These are phyloP conservation scores for Monosporascus sp. DNA, from an alignment of 2,329 filamentous ascomycete species.

Conservation along the genomic window DNA sequence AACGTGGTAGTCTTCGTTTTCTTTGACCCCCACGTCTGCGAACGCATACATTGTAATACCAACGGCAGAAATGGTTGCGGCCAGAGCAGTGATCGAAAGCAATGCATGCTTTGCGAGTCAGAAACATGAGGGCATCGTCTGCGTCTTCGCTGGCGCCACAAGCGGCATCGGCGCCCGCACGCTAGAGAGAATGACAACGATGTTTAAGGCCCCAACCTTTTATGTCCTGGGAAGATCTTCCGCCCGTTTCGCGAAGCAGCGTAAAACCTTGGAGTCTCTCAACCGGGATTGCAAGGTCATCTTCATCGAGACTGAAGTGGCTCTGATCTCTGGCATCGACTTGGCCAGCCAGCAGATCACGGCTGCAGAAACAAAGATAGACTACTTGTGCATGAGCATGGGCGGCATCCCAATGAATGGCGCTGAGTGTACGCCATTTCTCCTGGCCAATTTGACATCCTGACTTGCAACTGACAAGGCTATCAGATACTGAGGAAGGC, in stretches of 20 bases:
- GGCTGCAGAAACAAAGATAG: conserved; percentile 13
- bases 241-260: conserved; percentile 6
- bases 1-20: too few relatives aligned
- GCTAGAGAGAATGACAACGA: conserved; percentile 15
- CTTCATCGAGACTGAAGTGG: conserved; percentile 23
- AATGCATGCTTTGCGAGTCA: conserved; percentile 3
- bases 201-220: conserved; percentile 10
- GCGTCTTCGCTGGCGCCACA: conserved; percentile 9
- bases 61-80: conserved; percentile 7
- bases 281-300: conserved; percentile 14
- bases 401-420: conserved; percentile 16
- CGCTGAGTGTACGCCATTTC: conserved; percentile 9
- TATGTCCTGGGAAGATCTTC: conserved; percentile 17
- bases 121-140: conserved; percentile 1
- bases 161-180: conserved; percentile 21
- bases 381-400: conserved; percentile 23
- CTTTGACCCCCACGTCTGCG: too few relatives aligned
- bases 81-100: conserved; percentile 13
- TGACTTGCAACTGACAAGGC: not conserved
- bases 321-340: conserved; percentile 18
- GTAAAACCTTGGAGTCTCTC: conserved; percentile 5
- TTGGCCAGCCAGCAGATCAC: conserved; percentile 11
- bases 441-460: not conserved
- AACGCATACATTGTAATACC: not conserved
- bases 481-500: conserved; percentile 25